Evolutionary conservation across 2,329 filamentous ascomycete species (phyloP), one percentile per base, ranked within the genome.

Genomic region (Trichoderma pleuroti): DNA sequence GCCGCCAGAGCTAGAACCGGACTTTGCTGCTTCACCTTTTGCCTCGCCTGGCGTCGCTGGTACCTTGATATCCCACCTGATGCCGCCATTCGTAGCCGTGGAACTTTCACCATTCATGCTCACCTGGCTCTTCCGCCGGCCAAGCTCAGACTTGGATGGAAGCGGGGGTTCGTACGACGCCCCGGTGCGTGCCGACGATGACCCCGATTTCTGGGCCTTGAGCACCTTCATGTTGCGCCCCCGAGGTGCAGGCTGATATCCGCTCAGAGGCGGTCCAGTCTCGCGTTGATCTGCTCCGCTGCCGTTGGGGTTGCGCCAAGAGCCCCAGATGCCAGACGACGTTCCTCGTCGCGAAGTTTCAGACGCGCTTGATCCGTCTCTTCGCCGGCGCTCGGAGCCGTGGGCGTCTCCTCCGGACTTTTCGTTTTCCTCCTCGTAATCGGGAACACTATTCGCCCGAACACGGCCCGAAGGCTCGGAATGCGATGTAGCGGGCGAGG

Each of bases 181-280:
- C 0, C 86, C 86, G 0, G 85, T 85, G 71, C 84, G 84, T 1
- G 82, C 81, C 12, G 86, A 85, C 2, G 82, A 82, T 0, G 90
- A 87, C 26, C 82, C 81, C 7, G 90, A 85, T 78, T 93, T 96
- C 70, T 86, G 87, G 1, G 95, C 90, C 77, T 94, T 93, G 66
- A 98, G 84, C 2, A 98, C 91, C 83, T 97, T 98, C 92, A 98
- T 98, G 64, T 90, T 90, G 63, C 92, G 88, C 18, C 86, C 82
- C 61, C 89, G 84, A 77, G 89, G 81, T 74, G 90, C 84, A 75
- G 90, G 91, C 77, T 93, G 91, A 77, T 93, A 93, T 30, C 90
- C 90, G 75, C 89, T 90, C 74, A 88, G 80, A 68, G 85, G 85
- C 2, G 82, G 46, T 52, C 46, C 81, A 73, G 81, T 84, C 72